Percentiles rank a stretch among this genome's conserved stretches.
These are phyloP conservation scores for Lodderomyces oxycetoniae DNA, from an alignment of 1,139 yeast genomes.

Conservation along the genomic window DNA sequence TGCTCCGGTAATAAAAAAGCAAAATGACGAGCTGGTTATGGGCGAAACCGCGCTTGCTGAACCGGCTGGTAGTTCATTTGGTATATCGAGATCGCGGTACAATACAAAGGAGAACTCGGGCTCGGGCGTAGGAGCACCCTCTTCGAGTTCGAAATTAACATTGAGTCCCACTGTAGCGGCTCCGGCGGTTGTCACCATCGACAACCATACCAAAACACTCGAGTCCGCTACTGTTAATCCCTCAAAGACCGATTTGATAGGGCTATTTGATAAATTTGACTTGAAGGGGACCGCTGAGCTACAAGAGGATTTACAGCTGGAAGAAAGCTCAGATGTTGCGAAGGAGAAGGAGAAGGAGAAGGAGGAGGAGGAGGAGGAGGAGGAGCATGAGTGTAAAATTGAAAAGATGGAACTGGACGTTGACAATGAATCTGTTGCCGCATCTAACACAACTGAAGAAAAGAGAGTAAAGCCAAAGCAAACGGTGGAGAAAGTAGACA, in stretches of 20 bases:
- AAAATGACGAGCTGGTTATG: no score
- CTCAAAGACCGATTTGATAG: conserved; percentile 30
- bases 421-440: no score
- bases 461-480: background rate
- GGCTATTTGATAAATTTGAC: conserved; percentile 39
- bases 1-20: no score
- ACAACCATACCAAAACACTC: background rate
- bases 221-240: background rate
- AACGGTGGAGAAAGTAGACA: conserved; percentile 3
- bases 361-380: conserved; percentile 2
- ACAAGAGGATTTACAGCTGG: conserved; percentile 8
- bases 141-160: conserved; percentile 10
- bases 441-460: background rate
- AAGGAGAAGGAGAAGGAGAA: conserved; percentile 5
- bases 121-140: no score
- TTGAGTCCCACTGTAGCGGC: conserved; percentile 18
- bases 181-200: conserved; percentile 24
- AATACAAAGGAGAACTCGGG: no score
- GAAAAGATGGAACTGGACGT: conserved; percentile 9
- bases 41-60: no score
- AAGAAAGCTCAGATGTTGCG: conserved; percentile 5
- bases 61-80: no score
- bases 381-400: conserved; percentile 5
- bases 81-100: no score
- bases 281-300: conserved; percentile 14